Evolutionary conservation across 345 rosid species (phyloP), one percentile per base, ranked within the genome.

Genomic region (Cardiospermum halicacabum): DNA sequence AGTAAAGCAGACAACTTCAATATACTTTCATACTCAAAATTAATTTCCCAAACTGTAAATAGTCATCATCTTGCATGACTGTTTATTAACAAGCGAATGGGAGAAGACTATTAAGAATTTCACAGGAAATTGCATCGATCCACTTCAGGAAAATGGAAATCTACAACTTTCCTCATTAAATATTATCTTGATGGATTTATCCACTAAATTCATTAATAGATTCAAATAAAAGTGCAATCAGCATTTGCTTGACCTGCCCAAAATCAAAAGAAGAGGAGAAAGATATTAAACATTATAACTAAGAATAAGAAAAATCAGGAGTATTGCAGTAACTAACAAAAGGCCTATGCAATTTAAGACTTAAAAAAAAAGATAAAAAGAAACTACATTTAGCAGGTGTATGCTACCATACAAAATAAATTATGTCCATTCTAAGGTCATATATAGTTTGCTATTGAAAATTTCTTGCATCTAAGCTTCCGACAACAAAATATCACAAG

Each of bases 191-290:
- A 95, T 84, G 36, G 97, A 89, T 72, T 95, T 97, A 75, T 95
- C 99, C 34, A 96, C 90, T 81, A 95, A 60, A 77, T 89, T 91
- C 94, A 95, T 85, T 78, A 87, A n/a, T 92, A 25, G 99, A 91
- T 79, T 95, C 98, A 42, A 96, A 81, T 34, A 95, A 87, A 67
- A 95, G 96, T 18, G 96, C 99, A 77, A 95, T 89, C 75, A 95
- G 60, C 99, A 95, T 95, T 76, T 91, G 96, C 76, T 91, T 95
- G 18, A 95, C 97, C 97, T 93, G 90, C n/a, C 72, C 77, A 73
- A 75, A 74, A 74, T 66, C 31, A 77, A 69, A 43, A 73, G 22
- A 21, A 71, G n/a, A n/a, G n/a, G n/a, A n/a, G n/a, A n/a, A n/a
- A n/a, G n/a, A n/a, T n/a, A n/a, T n/a, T n/a, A n/a, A n/a, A n/a